Percentiles rank a stretch among this genome's conserved stretches.
These are phyloP conservation scores for Pyronema omphalodes DNA, from an alignment of 495 filamentous ascomycete species.

Conservation along the genomic window DNA sequence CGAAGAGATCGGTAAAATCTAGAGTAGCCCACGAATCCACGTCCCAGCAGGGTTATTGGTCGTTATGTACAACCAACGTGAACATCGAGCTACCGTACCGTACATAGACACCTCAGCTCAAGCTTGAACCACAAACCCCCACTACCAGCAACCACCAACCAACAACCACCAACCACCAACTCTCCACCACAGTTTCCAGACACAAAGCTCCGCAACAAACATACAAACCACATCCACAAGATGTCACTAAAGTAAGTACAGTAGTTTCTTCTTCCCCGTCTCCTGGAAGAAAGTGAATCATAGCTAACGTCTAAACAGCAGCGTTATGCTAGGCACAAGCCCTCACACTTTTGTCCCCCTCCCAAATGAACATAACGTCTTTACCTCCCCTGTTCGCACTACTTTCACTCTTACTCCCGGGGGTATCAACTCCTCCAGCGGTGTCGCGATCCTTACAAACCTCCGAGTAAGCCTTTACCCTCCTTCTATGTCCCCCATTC, in stretches of 20 bases:
- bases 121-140: too few species aligned
- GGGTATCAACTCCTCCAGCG: conserved; percentile 39
- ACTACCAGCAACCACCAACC: too few species aligned
- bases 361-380: conserved; percentile 49
- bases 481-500: background rate
- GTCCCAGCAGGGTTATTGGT: too few species aligned
- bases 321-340: conserved; percentile 53
- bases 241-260: conserved; percentile 34
- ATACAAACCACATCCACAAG: background rate
- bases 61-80: too few species aligned
- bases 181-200: too few species aligned
- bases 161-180: too few species aligned
- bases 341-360: conserved; percentile 46
- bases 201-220: background rate
- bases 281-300: too few species aligned
- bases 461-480: conserved; percentile 58
- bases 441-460: conserved; percentile 67
- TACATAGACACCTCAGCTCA: too few species aligned
- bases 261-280: conserved; percentile 5
- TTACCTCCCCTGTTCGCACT: conserved; percentile 54
- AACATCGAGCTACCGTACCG: too few species aligned
- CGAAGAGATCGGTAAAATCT: too few species aligned
- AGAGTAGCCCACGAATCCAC: too few species aligned
- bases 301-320: conserved; percentile 31
- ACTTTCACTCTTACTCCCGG: conserved; percentile 43